These are phyloP conservation scores for Ehretia macrophylla DNA, from an alignment of 257 asterid species.

Conservation along the genomic window DNA sequence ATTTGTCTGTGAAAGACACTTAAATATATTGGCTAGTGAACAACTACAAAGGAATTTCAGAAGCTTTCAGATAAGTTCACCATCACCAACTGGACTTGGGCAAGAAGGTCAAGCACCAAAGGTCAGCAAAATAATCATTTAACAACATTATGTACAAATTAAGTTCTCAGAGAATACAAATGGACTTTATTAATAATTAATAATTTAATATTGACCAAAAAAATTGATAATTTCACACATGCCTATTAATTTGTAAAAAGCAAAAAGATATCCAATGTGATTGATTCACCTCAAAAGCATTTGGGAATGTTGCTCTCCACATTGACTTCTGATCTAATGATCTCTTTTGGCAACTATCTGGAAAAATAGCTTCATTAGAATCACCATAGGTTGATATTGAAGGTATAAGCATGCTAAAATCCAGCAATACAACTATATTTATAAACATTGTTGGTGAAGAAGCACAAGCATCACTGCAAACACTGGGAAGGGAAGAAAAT, in stretches of 20 bases:
- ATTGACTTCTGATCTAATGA: constrained; percentile 35
- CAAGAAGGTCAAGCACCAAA: too few relatives aligned
- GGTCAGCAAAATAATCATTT: too few relatives aligned
- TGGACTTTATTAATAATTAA: too few relatives aligned
- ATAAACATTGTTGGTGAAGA: neutral
- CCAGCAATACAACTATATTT: constrained; percentile 5
- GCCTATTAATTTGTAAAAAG: neutral
- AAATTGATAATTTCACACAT: neutral
- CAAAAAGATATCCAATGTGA: constrained; percentile 6
- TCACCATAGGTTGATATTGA: constrained; percentile 33
- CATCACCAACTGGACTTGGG: too few relatives aligned
- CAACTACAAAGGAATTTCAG: too few relatives aligned
- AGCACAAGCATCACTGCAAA: neutral
- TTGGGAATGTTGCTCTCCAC: constrained; percentile 49
- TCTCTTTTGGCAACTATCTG: constrained; percentile 39
- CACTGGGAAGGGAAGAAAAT: neutral
- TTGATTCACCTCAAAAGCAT: constrained; percentile 54
- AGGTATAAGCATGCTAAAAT: constrained; percentile 20
- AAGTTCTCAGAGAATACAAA: too few relatives aligned
- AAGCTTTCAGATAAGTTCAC: too few relatives aligned
- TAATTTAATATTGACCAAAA: too few relatives aligned
- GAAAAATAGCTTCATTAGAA: constrained; percentile 50
- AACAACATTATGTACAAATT: too few relatives aligned
- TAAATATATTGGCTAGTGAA: too few relatives aligned
- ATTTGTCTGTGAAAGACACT: too few relatives aligned